Evolutionary conservation across 2,329 filamentous ascomycete genomes (phyloP).

Genomic region (Aspergillus melleus): DNA sequence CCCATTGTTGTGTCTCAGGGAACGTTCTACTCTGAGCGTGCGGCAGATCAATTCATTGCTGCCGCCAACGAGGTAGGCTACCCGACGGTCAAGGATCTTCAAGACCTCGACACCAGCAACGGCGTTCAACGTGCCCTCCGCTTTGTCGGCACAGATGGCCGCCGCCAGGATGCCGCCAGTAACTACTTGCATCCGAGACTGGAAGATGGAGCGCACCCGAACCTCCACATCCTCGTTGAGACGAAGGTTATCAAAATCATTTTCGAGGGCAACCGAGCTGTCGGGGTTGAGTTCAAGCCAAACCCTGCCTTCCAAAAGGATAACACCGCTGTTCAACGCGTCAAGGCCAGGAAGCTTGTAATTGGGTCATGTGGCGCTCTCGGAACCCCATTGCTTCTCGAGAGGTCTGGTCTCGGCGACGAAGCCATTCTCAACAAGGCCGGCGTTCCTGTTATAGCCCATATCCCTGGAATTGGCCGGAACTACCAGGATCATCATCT

Average conservation of each 20-base stretch:
- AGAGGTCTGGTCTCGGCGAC: not conserved
- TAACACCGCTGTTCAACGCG: not conserved
- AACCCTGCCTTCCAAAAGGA: slow-evolving; percentile 2
- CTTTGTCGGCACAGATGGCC: not conserved
- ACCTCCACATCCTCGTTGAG: slow-evolving; percentile 1
- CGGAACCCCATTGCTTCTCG: not conserved
- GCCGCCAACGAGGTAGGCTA: not conserved
- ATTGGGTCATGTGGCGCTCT: not conserved
- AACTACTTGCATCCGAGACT: slow-evolving; percentile 4
- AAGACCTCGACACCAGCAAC: slow-evolving; percentile 1
- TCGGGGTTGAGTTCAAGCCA: not conserved
- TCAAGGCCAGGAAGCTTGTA: not conserved
- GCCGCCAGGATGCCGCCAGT: slow-evolving; percentile 3
- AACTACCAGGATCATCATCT: slow-evolving; percentile 6
- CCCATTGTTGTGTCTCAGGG: not conserved
- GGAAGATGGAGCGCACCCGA: slow-evolving; percentile 1
- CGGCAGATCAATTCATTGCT: not conserved
- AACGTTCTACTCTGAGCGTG: not conserved
- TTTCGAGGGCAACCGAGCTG: not conserved
- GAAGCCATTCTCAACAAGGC: not conserved
- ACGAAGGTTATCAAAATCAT: not conserved
- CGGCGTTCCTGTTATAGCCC: not conserved
- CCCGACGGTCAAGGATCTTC: not conserved
- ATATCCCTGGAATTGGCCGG: slow-evolving; percentile 1
- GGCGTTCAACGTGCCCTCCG: not conserved